Evolutionary conservation across 345 rosid species (phyloP), one percentile per base, ranked within the genome.

Genomic region (Aurinia saxatilis): DNA sequence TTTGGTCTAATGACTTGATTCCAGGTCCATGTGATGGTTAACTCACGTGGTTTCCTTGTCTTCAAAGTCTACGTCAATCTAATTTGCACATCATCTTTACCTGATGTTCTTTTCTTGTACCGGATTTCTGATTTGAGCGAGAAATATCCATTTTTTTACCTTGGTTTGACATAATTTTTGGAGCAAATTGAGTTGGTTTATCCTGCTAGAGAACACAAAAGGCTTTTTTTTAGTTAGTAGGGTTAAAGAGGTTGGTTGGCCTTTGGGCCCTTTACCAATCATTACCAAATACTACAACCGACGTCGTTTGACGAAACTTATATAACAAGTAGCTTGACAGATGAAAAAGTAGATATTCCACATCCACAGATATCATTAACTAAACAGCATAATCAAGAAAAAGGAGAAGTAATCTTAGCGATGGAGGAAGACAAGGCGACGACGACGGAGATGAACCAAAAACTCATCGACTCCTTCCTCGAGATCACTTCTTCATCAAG

Each of bases 401-500:
- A 17, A 11, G 19, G 21, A 8, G 9, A 40, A 44, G 2, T 5
- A 3, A 17, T 14, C 34, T 33, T n/a, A 19, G 21, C 57, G 38
- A 71, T 64, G 70, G 74, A 63, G 15, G 69, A 70, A 56, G 30
- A 54, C 57, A 61, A 64, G 52, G 44, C 66, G 58, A 38, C 33
- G 53, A 30, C 53, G 45, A 37, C 21, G 62, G 73, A 53, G 44
- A 36, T 15, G 61, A 55, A 51, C 44, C 66, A 67, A 9, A 63
- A 68, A 54, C 74, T 82, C 5, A 70, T 90, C 73, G 69, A 29
- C 65, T 85, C 95, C 56, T 93, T 93, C 79, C 13, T 82, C 33
- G 99, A 90, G 78, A 90, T 93, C 75, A 82, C 99, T 6, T 89
- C 99, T 6, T 82, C 99, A 39, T 67, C 93, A 36, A 69, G 63